These are phyloP conservation scores for Xylaria sp. DNA, from an alignment of 2,329 filamentous ascomycete genomes.

Conservation along the genomic window DNA sequence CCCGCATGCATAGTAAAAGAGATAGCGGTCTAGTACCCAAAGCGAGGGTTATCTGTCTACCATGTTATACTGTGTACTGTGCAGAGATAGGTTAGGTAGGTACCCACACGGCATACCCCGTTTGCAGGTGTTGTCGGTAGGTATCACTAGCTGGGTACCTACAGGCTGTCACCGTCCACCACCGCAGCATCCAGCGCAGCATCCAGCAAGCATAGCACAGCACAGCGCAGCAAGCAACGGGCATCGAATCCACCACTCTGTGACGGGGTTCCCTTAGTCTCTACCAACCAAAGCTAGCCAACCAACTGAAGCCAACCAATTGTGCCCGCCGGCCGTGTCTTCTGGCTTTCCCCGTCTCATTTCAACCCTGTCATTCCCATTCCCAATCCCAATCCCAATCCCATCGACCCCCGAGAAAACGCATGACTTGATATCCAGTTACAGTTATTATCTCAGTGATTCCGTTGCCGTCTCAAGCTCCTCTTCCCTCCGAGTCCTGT, in stretches of 20 bases:
- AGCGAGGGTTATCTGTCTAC: background rate
- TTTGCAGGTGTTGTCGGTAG: background rate
- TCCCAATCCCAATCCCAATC: conserved; percentile 24
- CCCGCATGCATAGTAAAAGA: background rate
- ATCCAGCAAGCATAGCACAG: conserved; percentile 3
- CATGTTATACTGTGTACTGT: background rate
- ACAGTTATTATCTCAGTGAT: conserved; percentile 40
- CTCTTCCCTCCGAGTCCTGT: conserved; percentile 25
- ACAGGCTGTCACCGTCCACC: conserved; percentile 1
- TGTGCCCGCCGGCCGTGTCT: conserved; percentile 29
- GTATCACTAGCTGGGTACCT: background rate
- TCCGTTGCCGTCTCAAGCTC: conserved; percentile 16
- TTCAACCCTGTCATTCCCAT: conserved; percentile 33
- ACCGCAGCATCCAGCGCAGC: conserved; percentile 1
- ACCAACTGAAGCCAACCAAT: conserved; percentile 34
- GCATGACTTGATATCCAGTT: conserved; percentile 34
- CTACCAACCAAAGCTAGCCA: conserved; percentile 13
- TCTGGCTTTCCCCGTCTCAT: conserved; percentile 35
- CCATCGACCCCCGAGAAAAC: conserved; percentile 22
- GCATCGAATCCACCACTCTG: conserved; percentile 10
- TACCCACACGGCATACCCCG: background rate
- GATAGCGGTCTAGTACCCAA: background rate
- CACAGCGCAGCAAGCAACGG: conserved; percentile 9
- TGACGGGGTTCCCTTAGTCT: background rate
- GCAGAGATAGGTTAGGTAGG: background rate